These are phyloP conservation scores for Pholiota conissans DNA, from an alignment of 768 basidiomycete species.

Conservation along the genomic window DNA sequence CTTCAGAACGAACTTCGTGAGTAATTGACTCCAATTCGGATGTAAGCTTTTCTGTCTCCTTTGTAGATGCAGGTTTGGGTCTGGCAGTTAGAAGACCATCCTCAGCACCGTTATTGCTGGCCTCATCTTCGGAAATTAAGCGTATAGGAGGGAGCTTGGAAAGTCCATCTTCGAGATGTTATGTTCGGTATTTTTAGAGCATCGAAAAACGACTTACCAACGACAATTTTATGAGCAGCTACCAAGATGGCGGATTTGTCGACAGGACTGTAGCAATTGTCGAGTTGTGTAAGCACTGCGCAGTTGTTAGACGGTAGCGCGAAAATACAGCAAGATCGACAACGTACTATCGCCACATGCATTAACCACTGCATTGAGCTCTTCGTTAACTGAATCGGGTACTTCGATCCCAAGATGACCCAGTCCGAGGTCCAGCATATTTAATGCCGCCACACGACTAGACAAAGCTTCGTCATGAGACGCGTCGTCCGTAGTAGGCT, in stretches of 20 bases:
- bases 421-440: conserved; percentile 84
- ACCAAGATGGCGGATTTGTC: conserved; percentile 85
- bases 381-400: conserved; percentile 42
- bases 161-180: conserved; percentile 61
- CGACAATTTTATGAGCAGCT: conserved; percentile 80
- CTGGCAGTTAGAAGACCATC: conserved; percentile 25
- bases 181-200: not conserved
- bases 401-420: conserved; percentile 90
- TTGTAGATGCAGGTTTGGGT: conserved; percentile 6
- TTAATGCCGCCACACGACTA: conserved; percentile 86
- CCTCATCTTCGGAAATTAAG: conserved; percentile 58
- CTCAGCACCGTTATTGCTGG: conserved; percentile 12
- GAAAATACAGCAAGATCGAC: not conserved
- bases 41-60: not conserved
- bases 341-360: conserved; percentile 79
- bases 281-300: conserved; percentile 37
- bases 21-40: not conserved
- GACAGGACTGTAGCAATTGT: conserved; percentile 53
- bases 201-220: conserved; percentile 53
- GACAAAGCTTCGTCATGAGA: conserved; percentile 91
- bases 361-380: conserved; percentile 64
- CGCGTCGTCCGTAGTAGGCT: conserved; percentile 63
- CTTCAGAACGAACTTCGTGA: not conserved
- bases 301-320: not conserved
- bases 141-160: conserved; percentile 72